phyloP scores from a whole-genome alignment of 2,329 filamentous ascomycete genomes.

The Bipolaris victoriae region DNA sequence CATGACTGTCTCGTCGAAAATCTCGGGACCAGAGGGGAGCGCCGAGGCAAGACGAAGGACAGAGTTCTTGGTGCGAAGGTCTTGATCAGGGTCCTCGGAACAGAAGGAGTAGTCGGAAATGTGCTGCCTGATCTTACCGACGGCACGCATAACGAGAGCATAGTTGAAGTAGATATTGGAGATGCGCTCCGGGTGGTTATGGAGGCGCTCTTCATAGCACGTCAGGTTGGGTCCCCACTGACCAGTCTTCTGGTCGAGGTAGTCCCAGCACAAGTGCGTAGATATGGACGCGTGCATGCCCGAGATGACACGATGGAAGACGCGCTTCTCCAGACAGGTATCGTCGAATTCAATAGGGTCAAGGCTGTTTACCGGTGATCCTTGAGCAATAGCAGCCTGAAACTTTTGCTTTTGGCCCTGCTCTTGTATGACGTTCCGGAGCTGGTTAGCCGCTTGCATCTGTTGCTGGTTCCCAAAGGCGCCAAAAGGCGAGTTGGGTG shows the following conservation, averaged over 20 bases:
- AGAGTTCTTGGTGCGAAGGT: constrained; percentile 78
- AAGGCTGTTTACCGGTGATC: constrained; percentile 64
- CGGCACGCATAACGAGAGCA: constrained; percentile 87
- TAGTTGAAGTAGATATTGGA: constrained; percentile 99
- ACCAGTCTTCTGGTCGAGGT: constrained; percentile 92
- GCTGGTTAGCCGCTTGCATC: constrained; percentile 63
- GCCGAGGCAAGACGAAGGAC: constrained; percentile 76
- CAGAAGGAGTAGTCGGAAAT: constrained; percentile 89
- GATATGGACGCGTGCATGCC: constrained; percentile 99
- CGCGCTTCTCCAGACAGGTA: constrained; percentile 96
- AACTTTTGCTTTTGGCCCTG: constrained; percentile 68
- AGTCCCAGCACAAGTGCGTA: constrained; percentile 94
- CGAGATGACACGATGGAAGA: constrained; percentile 93
- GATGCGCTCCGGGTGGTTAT: constrained; percentile 84
- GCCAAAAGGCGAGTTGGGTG: constrained; percentile 49
- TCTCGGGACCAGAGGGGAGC: constrained; percentile 71
- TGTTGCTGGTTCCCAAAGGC: constrained; percentile 54
- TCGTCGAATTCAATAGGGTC: constrained; percentile 79
- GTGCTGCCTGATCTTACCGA: constrained; percentile 86
- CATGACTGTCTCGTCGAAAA: constrained; percentile 96
- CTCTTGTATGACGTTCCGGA: constrained; percentile 65
- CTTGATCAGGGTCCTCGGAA: constrained; percentile 80
- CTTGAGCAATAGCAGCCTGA: constrained; percentile 59
- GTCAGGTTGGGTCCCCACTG: constrained; percentile 88
- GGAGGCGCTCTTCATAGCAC: constrained; percentile 88